These are phyloP conservation scores for Arthrobotrys pseudoclavata DNA, from an alignment of 2,329 filamentous ascomycete species.

Conservation along the genomic window DNA sequence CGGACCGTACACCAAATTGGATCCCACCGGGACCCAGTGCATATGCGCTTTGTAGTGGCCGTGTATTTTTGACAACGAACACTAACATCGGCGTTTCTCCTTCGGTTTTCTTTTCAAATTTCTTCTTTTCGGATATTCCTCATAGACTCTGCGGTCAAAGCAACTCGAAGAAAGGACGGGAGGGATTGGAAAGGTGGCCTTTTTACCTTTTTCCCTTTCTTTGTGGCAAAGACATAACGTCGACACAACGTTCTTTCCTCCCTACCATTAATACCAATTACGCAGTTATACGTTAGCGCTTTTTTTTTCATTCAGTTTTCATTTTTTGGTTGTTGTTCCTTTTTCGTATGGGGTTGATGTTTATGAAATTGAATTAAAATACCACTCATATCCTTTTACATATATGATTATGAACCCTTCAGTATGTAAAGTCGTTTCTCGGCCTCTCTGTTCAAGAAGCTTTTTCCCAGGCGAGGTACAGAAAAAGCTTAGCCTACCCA, in stretches of 20 bases:
- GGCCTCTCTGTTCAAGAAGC: not conserved
- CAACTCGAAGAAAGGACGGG: conserved; percentile 1
- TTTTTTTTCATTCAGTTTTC: not conserved
- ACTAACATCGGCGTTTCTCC: not conserved
- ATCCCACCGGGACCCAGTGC: conserved; percentile 58
- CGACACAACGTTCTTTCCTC: not conserved
- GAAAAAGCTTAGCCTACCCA: not conserved
- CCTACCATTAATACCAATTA: conserved; percentile 1
- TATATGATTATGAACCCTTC: not conserved
- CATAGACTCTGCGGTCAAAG: conserved; percentile 16
- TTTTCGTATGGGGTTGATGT: not conserved
- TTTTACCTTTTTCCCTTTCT: not conserved
- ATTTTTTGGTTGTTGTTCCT: not conserved
- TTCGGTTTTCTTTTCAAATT: not conserved
- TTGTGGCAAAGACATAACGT: not conserved
- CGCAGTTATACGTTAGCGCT: conserved; percentile 12
- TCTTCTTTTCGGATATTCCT: not conserved
- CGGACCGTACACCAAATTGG: conserved; percentile 49
- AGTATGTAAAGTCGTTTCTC: too few relatives aligned
- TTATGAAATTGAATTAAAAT: conserved; percentile 4
- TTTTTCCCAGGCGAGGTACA: not conserved
- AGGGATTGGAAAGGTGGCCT: not conserved
- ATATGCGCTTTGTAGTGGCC: conserved; percentile 45
- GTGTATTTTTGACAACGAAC: not conserved
- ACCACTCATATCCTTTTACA: conserved; percentile 2